These are phyloP conservation scores for Eimeria falciformis DNA, from an alignment of 169 alveolate species.

Conservation along the genomic window DNA sequence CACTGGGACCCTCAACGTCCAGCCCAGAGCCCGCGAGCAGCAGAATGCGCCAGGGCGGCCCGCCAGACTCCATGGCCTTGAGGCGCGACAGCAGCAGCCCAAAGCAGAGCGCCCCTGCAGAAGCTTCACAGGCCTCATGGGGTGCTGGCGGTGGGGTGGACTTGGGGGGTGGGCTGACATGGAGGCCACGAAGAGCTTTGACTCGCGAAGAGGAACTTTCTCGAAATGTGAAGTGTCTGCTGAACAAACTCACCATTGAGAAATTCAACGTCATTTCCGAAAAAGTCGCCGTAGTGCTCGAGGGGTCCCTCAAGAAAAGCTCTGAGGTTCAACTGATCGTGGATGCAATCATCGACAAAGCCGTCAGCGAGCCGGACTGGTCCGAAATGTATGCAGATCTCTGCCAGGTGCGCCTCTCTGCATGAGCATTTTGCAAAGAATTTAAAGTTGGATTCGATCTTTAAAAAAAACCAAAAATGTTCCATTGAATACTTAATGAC, in stretches of 20 bases:
- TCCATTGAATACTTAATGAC: no score
- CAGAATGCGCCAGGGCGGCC: no score
- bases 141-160: no score
- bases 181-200: constrained; percentile 72
- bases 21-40: no score
- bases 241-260: constrained; percentile 93
- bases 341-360: constrained; percentile 83
- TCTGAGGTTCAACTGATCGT: constrained; percentile 71
- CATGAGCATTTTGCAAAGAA: background rate
- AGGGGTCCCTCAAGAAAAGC: constrained; percentile 22
- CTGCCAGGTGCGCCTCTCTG: constrained; percentile 78
- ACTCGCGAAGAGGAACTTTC: constrained; percentile 77
- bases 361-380: constrained; percentile 94
- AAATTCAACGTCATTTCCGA: constrained; percentile 92
- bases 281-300: constrained; percentile 89
- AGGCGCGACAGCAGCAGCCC: background rate
- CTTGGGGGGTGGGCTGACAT: background rate
- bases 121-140: background rate
- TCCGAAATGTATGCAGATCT: constrained; percentile 95
- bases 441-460: no score
- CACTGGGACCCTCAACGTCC: no score
- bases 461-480: no score
- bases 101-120: background rate
- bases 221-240: constrained; percentile 88
- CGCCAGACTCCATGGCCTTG: background rate